Percentiles rank a stretch among this genome's conserved stretches.
Conservation (phyloP, 768 basidiomycete species). For the Calocybe indica region DNA sequence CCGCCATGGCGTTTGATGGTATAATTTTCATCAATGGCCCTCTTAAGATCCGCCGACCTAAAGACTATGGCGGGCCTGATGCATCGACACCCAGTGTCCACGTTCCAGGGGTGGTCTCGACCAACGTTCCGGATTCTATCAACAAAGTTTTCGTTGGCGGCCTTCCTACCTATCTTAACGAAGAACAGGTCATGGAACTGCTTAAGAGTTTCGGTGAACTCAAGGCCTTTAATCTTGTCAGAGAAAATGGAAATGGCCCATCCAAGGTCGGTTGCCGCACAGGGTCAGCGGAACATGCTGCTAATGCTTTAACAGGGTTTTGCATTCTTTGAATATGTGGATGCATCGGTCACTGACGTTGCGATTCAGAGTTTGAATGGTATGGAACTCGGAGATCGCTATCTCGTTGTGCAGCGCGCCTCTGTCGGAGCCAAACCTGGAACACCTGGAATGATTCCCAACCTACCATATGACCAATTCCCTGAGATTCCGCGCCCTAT, state of each 20-base stretch:
- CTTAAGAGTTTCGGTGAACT: constrained; percentile 97
- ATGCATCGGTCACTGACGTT: constrained; percentile 82
- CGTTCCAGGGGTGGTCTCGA: constrained; percentile 93
- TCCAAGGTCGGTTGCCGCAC: constrained; percentile 59
- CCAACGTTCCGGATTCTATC: constrained; percentile 93
- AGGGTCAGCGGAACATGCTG: not conserved
- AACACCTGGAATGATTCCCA: constrained; percentile 54
- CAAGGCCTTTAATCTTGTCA: constrained; percentile 95
- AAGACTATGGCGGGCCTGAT: constrained; percentile 87
- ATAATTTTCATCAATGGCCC: constrained; percentile 93
- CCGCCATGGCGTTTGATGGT: constrained; percentile 96
- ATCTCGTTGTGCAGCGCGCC: constrained; percentile 93
- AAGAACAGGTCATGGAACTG: constrained; percentile 97
- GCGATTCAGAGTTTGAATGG: constrained; percentile 95
- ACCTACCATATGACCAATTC: constrained; percentile 74
- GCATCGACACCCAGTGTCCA: constrained; percentile 63
- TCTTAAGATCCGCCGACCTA: constrained; percentile 96
- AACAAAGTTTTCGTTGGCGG: constrained; percentile 99
- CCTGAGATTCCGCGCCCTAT: constrained; percentile 84
- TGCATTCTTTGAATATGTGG: constrained; percentile 98
- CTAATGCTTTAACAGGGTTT: constrained; percentile 63
- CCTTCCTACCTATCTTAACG: constrained; percentile 90
- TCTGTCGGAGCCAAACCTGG: constrained; percentile 87
- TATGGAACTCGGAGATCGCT: constrained; percentile 96
- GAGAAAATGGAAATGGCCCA: constrained; percentile 83